Conservation (phyloP, 192 early-diverging fungal genomes). For the Podila minutissima region DNA sequence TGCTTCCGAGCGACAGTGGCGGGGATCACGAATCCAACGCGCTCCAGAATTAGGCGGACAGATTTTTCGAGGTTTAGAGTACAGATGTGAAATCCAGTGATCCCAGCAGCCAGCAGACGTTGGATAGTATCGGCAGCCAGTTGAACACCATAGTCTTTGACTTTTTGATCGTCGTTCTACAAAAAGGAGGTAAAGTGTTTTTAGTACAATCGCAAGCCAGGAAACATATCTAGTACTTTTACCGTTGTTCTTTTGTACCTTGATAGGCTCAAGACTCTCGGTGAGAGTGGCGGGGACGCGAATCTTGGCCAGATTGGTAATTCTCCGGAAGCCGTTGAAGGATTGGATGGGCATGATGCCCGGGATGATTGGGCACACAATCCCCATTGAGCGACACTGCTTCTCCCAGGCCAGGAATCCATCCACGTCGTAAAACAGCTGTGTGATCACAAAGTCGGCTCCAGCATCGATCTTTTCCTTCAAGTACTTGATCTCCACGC, state of each 20-base stretch:
- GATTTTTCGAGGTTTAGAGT: constrained; percentile 84
- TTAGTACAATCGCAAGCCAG: neutral
- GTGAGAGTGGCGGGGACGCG: constrained; percentile 69
- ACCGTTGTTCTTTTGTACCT: constrained; percentile 74
- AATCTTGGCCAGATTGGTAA: constrained; percentile 80
- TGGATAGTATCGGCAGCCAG: constrained; percentile 78
- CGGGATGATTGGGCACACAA: constrained; percentile 75
- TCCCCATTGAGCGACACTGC: constrained; percentile 62
- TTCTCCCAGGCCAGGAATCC: constrained; percentile 76
- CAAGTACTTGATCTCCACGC: constrained; percentile 68
- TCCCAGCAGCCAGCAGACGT: constrained; percentile 58
- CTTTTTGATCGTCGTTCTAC: constrained; percentile 81
- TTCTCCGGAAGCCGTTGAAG: constrained; percentile 81
- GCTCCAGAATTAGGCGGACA: constrained; percentile 78
- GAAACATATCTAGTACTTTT: neutral
- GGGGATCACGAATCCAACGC: constrained; percentile 69
- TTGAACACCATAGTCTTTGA: constrained; percentile 84
- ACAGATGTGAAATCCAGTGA: constrained; percentile 82
- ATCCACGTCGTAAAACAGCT: constrained; percentile 86
- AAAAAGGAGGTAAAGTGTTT: neutral
- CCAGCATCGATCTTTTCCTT: constrained; percentile 84
- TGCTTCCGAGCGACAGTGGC: neutral
- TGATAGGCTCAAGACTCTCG: constrained; percentile 77
- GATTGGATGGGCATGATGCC: constrained; percentile 91
- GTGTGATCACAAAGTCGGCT: constrained; percentile 87